Evolutionary conservation across 2,329 filamentous ascomycete genomes (phyloP), one percentile per base, ranked within the genome.

Genomic region (Blastomyces gilchristii): DNA sequence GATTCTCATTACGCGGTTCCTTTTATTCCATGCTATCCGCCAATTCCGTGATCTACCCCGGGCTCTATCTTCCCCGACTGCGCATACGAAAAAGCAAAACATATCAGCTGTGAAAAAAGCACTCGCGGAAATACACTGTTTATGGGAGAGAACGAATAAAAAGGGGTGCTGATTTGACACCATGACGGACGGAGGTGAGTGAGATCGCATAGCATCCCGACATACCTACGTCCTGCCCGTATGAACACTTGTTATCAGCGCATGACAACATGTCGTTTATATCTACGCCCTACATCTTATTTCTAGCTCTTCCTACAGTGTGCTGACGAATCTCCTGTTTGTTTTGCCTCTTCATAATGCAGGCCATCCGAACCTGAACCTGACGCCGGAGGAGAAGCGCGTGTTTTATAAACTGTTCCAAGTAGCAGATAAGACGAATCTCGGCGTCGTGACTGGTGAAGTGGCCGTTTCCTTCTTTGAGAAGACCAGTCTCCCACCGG

Each of bases 401-500:
- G 85, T 90, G 64, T 99, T 95, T 77, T 90, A 89, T 69, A 91
- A 94, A 77, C 87, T 99, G 67, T 97, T 99, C 79, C 87, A 89
- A 75, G 88, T 91, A 71, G 94, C 94, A 68, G 94, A 99, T 77
- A 89, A 88, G 64, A 94, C 97, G 70, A 89, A 85, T 73, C 87
- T 96, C 63, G 91, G 92, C 63, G 91, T 97, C 67, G 90, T 99
- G 43, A 97, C 94, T 22, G 94, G 94, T 76, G 94, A 99, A 77
- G 84, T 95, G 65, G 94, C 94, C 64, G 92, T 99, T 75, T 90
- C 91, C 75, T 97, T 99, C 81, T 99, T 99, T 74, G 92, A 97
- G 77, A 94, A 94, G 81, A 97, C 94, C 56, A 87, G 89, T 69
- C 82, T 99, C 58, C 86, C 93, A 65, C 90, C 92, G 62, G 86